phyloP scores from a whole-genome alignment of 139 green algal species.

The Picochlorum sp. region DNA sequence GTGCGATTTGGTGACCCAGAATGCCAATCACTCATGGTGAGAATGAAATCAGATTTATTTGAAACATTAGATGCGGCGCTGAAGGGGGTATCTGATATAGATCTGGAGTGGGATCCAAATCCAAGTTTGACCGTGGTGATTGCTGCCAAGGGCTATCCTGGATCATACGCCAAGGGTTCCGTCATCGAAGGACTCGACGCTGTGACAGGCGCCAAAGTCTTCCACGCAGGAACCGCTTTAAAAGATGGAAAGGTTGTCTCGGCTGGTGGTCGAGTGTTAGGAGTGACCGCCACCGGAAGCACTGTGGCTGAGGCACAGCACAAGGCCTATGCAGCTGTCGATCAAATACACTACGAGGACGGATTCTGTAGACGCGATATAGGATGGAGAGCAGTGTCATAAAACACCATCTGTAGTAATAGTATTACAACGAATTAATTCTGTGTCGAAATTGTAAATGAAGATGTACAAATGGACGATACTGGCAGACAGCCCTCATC shows the following conservation, averaged over 20 bases:
- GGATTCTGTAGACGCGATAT: slow-evolving; percentile 83
- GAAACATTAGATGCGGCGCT: slow-evolving; percentile 54
- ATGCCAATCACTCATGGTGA: slow-evolving; percentile 91
- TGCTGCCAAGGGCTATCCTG: slow-evolving; percentile 91
- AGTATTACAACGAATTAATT: background rate
- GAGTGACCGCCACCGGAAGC: slow-evolving; percentile 61
- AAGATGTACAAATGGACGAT: background rate
- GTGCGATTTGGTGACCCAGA: slow-evolving; percentile 97
- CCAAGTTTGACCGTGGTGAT: slow-evolving; percentile 75
- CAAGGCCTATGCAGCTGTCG: slow-evolving; percentile 70
- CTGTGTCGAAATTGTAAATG: background rate
- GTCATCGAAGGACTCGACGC: slow-evolving; percentile 58
- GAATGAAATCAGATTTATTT: slow-evolving; percentile 78
- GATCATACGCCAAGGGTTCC: slow-evolving; percentile 75
- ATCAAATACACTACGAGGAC: slow-evolving; percentile 67
- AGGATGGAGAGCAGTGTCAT: slow-evolving; percentile 67
- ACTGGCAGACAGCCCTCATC: background rate
- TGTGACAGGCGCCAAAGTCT: slow-evolving; percentile 68
- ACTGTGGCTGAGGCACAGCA: slow-evolving; percentile 61
- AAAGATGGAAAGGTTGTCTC: slow-evolving; percentile 36
- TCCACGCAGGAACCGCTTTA: slow-evolving; percentile 72
- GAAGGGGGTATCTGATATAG: slow-evolving; percentile 15
- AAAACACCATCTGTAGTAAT: background rate
- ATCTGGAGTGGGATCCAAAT: slow-evolving; percentile 4
- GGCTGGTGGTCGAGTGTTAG: slow-evolving; percentile 70